Conservation (phyloP, 805 yeast species). For the Lachancea cidri region DNA sequence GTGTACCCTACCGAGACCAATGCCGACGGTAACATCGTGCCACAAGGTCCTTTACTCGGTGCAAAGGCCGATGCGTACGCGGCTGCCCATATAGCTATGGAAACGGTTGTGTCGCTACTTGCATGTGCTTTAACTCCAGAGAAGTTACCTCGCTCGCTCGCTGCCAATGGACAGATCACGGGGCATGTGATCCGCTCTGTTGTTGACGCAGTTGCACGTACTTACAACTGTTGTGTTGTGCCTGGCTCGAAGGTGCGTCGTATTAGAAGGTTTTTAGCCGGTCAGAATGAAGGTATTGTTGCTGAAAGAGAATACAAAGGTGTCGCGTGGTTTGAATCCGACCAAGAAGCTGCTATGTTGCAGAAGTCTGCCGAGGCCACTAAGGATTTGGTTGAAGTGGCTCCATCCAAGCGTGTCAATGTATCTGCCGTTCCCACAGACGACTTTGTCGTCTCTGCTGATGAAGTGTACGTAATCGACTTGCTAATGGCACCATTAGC, state of each 20-base stretch:
- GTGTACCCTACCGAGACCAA: constrained; percentile 63
- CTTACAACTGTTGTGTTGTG: constrained; percentile 77
- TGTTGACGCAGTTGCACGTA: constrained; percentile 82
- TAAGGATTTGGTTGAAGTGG: constrained; percentile 39
- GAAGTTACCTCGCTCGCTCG: constrained; percentile 55
- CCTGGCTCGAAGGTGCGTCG: constrained; percentile 94
- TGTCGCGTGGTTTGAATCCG: constrained; percentile 79
- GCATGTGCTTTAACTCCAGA: constrained; percentile 73
- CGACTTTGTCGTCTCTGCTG: constrained; percentile 66
- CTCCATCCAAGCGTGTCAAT: constrained; percentile 33
- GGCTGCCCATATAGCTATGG: constrained; percentile 86
- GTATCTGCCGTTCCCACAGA: constrained; percentile 68
- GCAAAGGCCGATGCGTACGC: constrained; percentile 82
- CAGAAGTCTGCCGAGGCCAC: constrained; percentile 15
- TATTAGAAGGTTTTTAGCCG: constrained; percentile 88
- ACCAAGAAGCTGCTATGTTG: constrained; percentile 52
- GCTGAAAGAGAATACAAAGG: constrained; percentile 92
- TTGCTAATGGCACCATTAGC: constrained; percentile 68
- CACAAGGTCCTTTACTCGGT: constrained; percentile 79
- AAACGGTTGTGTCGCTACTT: constrained; percentile 72
- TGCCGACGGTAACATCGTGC: constrained; percentile 38
- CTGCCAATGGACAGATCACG: constrained; percentile 40
- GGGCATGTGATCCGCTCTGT: constrained; percentile 67
- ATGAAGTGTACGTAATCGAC: constrained; percentile 85
- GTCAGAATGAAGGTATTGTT: constrained; percentile 89